Evolutionary conservation across 495 filamentous ascomycete genomes (phyloP).

Genomic region (Chaetomium cochliodes): DNA sequence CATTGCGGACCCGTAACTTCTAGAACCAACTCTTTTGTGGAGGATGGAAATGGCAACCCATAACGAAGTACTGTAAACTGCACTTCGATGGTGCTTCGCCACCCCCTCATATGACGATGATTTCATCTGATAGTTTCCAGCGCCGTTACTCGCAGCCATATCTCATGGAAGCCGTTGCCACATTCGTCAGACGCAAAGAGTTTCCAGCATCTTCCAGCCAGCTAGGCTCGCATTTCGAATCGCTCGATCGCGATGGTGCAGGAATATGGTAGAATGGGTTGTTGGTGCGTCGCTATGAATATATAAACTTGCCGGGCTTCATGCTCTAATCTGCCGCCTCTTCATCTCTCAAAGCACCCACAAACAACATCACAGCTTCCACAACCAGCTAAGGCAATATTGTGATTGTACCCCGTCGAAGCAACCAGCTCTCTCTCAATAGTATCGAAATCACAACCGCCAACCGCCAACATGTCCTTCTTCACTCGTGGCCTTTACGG

Average conservation of each 20-base stretch:
- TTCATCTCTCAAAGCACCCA: neutral
- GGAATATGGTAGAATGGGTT: slow-evolving; percentile 17
- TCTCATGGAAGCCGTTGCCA: neutral
- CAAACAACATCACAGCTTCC: slow-evolving; percentile 17
- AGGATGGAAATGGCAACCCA: too few species aligned
- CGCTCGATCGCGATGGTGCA: slow-evolving; percentile 4
- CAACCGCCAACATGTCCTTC: slow-evolving; percentile 61
- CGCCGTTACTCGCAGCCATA: too few species aligned
- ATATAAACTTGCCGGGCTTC: neutral
- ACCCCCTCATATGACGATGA: too few species aligned
- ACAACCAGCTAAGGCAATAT: neutral
- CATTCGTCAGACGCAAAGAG: neutral
- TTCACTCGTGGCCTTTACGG: slow-evolving; percentile 50
- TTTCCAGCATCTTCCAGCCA: neutral
- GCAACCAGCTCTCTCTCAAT: slow-evolving; percentile 13
- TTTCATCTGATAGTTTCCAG: too few species aligned
- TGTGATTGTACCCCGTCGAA: neutral
- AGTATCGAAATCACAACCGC: neutral
- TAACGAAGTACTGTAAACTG: too few species aligned
- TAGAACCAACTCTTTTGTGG: too few species aligned
- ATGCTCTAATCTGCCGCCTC: neutral
- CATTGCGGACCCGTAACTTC: too few species aligned
- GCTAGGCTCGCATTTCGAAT: neutral
- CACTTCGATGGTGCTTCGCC: too few species aligned
- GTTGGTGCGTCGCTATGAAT: neutral